These are phyloP conservation scores for Vigna nakashimae DNA, from an alignment of 306 rosid species.

Conservation along the genomic window DNA sequence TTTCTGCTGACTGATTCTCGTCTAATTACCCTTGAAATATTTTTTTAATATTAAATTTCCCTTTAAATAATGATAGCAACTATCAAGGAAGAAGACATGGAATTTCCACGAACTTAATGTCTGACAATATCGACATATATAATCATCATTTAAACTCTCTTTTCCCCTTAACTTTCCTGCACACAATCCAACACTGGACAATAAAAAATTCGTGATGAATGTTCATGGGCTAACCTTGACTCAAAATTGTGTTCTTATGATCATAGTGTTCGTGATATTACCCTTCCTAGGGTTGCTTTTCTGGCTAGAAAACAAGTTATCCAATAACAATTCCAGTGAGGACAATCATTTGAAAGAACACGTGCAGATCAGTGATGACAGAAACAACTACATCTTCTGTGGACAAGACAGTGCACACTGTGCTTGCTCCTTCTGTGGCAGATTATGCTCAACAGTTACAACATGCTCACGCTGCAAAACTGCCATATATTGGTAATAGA, in stretches of 20 bases:
- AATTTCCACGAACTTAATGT: slow-evolving; percentile 37
- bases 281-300: slow-evolving; percentile 33
- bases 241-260: slow-evolving; percentile 15
- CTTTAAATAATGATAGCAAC: slow-evolving; percentile 22
- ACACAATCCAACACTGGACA: not conserved
- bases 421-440: slow-evolving; percentile 49
- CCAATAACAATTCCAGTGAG: slow-evolving; percentile 24
- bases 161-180: not conserved
- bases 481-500: slow-evolving; percentile 46
- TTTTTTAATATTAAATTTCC: not conserved
- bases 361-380: slow-evolving; percentile 1
- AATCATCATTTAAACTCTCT: not conserved
- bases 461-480: slow-evolving; percentile 46
- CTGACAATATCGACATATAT: not conserved
- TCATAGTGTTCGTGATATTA: slow-evolving; percentile 23
- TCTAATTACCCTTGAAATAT: not conserved
- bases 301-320: slow-evolving; percentile 34
- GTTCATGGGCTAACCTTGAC: slow-evolving; percentile 16
- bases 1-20: slow-evolving; percentile 38
- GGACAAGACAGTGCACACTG: slow-evolving; percentile 6
- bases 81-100: slow-evolving; percentile 35
- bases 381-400: not conserved
- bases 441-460: slow-evolving; percentile 28
- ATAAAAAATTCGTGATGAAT: slow-evolving; percentile 28
- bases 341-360: slow-evolving; percentile 9